Conservation (phyloP, 495 filamentous ascomycete species). For the Margaritispora aquatica region DNA sequence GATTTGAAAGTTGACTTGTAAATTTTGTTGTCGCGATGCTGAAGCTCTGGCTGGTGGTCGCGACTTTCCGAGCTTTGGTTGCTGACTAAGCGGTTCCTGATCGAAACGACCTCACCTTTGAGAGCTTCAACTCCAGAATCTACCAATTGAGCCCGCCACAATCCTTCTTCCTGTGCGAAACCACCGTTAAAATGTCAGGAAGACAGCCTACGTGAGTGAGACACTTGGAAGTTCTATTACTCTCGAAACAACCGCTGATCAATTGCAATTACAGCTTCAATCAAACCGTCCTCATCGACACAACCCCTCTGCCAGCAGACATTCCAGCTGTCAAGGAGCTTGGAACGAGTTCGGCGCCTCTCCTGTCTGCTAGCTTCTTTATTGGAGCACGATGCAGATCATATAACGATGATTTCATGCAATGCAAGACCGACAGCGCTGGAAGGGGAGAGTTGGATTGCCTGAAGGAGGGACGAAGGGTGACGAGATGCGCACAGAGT, state of each 20-base stretch:
- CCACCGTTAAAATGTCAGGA: slow-evolving; percentile 40
- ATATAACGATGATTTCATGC: slow-evolving; percentile 99
- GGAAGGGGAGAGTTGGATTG: slow-evolving; percentile 91
- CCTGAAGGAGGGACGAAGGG: slow-evolving; percentile 90
- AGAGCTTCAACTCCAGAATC: slow-evolving; percentile 6
- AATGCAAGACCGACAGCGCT: slow-evolving; percentile 87
- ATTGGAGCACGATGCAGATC: slow-evolving; percentile 91
- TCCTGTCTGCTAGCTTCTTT: slow-evolving; percentile 90
- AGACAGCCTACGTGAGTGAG: slow-evolving; percentile 42
- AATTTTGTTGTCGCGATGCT: slow-evolving; percentile 4
- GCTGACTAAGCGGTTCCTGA: slow-evolving; percentile 14
- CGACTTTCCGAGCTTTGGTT: slow-evolving; percentile 2
- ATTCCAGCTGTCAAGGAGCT: slow-evolving; percentile 91
- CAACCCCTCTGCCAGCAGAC: slow-evolving; percentile 84
- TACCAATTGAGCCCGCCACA: slow-evolving; percentile 18
- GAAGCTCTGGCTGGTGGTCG: slow-evolving; percentile 1
- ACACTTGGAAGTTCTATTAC: neutral
- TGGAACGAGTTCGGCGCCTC: slow-evolving; percentile 82
- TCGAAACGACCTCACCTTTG: slow-evolving; percentile 12
- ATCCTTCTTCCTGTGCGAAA: slow-evolving; percentile 12
- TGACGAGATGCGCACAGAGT: slow-evolving; percentile 91
- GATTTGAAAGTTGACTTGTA: neutral
- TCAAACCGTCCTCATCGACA: slow-evolving; percentile 87
- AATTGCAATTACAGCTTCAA: slow-evolving; percentile 63
- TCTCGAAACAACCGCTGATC: neutral